Base-by-base conservation (phyloP, 768 basidiomycete species). In the Scleroderma citrinum region DNA sequence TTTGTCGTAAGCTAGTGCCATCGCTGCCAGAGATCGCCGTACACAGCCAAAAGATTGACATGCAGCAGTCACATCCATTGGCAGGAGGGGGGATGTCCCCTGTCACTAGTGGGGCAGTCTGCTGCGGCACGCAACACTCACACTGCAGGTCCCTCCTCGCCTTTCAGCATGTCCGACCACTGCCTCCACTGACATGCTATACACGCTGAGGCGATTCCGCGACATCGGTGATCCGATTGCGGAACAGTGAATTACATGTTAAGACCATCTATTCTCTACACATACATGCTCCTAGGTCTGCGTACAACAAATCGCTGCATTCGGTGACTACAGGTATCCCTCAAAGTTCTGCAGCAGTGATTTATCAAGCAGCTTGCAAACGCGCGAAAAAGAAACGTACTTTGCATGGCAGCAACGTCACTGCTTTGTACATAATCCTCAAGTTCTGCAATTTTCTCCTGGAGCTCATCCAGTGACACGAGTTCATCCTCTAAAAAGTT, bases 331-430 rank as follows among this genome's bases (percentile, higher is more conserved):
- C 29, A 32, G 29, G 43, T 44, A 44, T 31, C 16, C 5, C 21
- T 45, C 12, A 66, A 1, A 66, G 47, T 38, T 66, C 64, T 66
- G 10, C 1, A 49, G 44, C 11, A n/a, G 2, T 26, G 35, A 24
- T 63, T 5, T 58, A 51, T 32, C 19, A 5, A 8, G 26, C n/a
- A n/a, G n/a, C n/a, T n/a, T n/a, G n/a, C n/a, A n/a, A n/a, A n/a
- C n/a, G 14, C n/a, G 13, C 26, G 8, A 26, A 19, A 3, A 20
- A 39, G 24, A 0, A 10, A 47, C 57, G 45, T 66, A 92, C 90
- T 93, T 70, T 93, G 92, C 92, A 94, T 94, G 53, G 92, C 93
- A 56, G 87, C 84, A 54, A 97, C 68, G 66, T 97, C 93, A 26
- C 87, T 76, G 68, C 90, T 92, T 77, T 96, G 93, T 55, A 95